Percentiles rank a stretch among this genome's conserved stretches.
Evolutionary conservation across 108 stramenopile genomes (phyloP).

Genomic region (Asterionellopsis glacialis): DNA sequence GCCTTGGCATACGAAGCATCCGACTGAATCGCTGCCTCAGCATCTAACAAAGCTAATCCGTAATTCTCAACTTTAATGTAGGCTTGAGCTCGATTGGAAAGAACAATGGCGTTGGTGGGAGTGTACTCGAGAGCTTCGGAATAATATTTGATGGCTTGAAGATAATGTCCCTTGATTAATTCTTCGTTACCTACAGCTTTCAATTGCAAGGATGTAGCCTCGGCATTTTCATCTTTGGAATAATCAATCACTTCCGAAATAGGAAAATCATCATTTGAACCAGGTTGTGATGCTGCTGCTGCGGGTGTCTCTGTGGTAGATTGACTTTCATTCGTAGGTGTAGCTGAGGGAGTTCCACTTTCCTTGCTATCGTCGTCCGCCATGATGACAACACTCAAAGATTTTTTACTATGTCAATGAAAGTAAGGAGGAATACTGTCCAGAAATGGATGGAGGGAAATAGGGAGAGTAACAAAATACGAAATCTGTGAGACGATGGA

Average conservation of each 20-base stretch:
- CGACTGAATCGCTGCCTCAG: constrained; percentile 80
- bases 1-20: constrained; percentile 94
- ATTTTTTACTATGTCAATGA: too few relatives aligned
- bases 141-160: constrained; percentile 77
- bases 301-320: too few relatives aligned
- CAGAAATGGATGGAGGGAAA: too few relatives aligned
- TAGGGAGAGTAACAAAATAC: too few relatives aligned
- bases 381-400: too few relatives aligned
- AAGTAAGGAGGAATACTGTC: too few relatives aligned
- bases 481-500: too few relatives aligned
- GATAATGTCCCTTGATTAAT: constrained; percentile 57
- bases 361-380: too few relatives aligned
- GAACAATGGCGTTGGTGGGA: constrained; percentile 77
- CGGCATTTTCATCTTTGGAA: constrained; percentile 6
- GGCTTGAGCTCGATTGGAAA: constrained; percentile 92
- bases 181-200: constrained; percentile 75
- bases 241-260: neutral
- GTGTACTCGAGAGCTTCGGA: constrained; percentile 62
- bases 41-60: constrained; percentile 93
- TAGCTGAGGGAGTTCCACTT: too few relatives aligned
- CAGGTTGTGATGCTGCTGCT: too few relatives aligned
- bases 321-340: too few relatives aligned
- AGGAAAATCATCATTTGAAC: too few relatives aligned
- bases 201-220: constrained; percentile 44
- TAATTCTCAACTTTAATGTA: constrained; percentile 95